These are phyloP conservation scores for Lunularia cruciata DNA, from an alignment of 225 moss, liverwort and hornwort genomes.

Conservation along the genomic window DNA sequence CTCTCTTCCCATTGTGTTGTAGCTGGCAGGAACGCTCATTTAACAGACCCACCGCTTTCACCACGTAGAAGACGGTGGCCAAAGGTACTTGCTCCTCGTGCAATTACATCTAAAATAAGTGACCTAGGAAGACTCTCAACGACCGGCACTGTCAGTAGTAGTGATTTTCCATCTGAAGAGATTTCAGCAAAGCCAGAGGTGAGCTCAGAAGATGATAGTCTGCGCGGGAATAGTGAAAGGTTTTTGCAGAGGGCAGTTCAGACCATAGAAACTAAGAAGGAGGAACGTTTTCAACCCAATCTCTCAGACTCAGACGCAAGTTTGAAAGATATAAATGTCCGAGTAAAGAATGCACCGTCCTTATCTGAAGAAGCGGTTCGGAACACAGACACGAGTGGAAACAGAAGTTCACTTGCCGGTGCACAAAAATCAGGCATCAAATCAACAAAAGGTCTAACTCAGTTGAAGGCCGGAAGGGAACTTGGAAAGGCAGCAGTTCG, in stretches of 20 bases:
- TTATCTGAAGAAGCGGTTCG: not conserved
- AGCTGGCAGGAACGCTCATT: not conserved
- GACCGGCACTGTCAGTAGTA: not conserved
- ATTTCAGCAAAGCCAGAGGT: not conserved
- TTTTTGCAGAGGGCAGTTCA: not conserved
- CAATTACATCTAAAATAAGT: not conserved
- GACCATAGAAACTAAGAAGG: too few species aligned
- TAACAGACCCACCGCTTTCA: constrained; percentile 23
- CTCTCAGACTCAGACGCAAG: not conserved
- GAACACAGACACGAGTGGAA: not conserved
- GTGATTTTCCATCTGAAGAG: constrained; percentile 15
- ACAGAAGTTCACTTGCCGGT: not conserved
- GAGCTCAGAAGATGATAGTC: not conserved
- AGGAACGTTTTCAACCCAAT: too few species aligned
- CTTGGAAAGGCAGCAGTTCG: not conserved
- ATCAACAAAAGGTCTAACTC: not conserved
- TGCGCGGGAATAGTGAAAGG: not conserved
- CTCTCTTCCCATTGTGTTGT: not conserved
- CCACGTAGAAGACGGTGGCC: constrained; percentile 40
- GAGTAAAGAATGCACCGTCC: not conserved
- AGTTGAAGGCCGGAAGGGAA: not conserved
- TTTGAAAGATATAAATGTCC: not conserved
- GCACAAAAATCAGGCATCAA: not conserved
- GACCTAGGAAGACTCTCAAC: constrained; percentile 9
- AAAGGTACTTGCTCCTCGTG: constrained; percentile 20